Conservation (phyloP, 768 basidiomycete genomes). For the Tricholoma saponaceum region DNA sequence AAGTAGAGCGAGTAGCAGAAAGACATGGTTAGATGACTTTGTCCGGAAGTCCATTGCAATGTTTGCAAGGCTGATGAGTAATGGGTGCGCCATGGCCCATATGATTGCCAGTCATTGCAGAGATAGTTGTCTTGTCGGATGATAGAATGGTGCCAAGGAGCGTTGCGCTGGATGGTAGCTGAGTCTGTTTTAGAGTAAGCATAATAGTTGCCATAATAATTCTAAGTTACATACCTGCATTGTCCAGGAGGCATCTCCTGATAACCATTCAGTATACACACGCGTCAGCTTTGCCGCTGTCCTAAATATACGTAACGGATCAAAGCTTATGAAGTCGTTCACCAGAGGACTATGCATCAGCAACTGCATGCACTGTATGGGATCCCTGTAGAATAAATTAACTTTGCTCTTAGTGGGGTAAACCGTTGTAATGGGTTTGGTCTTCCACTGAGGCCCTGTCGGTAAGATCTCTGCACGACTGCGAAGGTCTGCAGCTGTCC, state of each 20-base stretch:
- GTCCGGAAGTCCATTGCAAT: constrained; percentile 6
- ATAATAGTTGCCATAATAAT: not conserved
- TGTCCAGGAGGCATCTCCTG: not conserved
- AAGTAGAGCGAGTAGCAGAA: constrained; percentile 13
- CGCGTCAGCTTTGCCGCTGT: not conserved
- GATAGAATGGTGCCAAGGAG: constrained; percentile 14
- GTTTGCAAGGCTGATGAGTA: constrained; percentile 13
- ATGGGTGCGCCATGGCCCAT: constrained; percentile 9
- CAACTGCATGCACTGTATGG: not conserved
- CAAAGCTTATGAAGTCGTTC: not conserved
- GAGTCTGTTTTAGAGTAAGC: not conserved
- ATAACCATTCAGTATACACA: not conserved
- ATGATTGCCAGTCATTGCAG: constrained; percentile 11
- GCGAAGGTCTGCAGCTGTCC: too few relatives aligned
- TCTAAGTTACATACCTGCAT: not conserved
- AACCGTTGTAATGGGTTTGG: not conserved
- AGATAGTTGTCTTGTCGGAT: constrained; percentile 16
- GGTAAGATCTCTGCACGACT: not conserved
- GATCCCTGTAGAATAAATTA: not conserved
- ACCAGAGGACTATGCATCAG: not conserved
- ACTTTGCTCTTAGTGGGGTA: not conserved
- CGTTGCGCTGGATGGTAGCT: constrained; percentile 4
- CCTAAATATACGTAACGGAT: not conserved
- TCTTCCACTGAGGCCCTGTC: not conserved
- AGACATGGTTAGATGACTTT: constrained; percentile 15